Evolutionary conservation across 305 asterid genomes (phyloP).

Genomic region (Solanum hybrid): DNA sequence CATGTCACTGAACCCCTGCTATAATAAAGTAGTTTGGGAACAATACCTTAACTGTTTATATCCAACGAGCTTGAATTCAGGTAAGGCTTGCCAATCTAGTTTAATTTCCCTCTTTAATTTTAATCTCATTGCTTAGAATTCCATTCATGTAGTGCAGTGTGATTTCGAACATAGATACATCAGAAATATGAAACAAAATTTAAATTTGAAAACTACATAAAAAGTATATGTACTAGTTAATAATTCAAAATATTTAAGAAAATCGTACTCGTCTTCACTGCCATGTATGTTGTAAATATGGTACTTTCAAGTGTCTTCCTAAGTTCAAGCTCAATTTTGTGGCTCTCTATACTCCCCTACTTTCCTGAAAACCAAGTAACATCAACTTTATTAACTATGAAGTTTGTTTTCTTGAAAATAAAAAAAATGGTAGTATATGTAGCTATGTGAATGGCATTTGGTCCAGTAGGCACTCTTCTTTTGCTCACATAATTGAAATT

Average conservation of each 20-base stretch:
- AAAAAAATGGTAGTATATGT: background rate
- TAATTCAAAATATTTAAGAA: background rate
- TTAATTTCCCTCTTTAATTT: background rate
- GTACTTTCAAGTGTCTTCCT: background rate
- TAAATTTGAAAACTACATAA: too few species aligned
- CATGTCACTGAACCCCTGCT: too few species aligned
- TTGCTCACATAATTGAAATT: constrained; percentile 45
- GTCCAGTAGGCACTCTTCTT: constrained; percentile 80
- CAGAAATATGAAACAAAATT: background rate
- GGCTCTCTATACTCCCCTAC: constrained; percentile 31
- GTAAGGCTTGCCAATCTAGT: background rate
- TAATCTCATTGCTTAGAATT: background rate
- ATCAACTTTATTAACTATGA: background rate
- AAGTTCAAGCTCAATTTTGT: constrained; percentile 22
- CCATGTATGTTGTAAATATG: background rate
- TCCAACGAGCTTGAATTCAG: too few species aligned
- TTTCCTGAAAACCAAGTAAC: constrained; percentile 27
- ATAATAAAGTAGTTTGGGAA: too few species aligned
- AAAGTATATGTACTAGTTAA: background rate
- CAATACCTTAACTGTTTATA: too few species aligned
- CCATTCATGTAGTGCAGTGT: background rate
- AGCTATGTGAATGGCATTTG: constrained; percentile 61
- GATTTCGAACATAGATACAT: background rate
- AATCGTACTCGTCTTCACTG: background rate
- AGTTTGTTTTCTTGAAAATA: background rate